These are phyloP conservation scores for Bacterosira constricta DNA, from an alignment of 108 stramenopile genomes.

Conservation along the genomic window DNA sequence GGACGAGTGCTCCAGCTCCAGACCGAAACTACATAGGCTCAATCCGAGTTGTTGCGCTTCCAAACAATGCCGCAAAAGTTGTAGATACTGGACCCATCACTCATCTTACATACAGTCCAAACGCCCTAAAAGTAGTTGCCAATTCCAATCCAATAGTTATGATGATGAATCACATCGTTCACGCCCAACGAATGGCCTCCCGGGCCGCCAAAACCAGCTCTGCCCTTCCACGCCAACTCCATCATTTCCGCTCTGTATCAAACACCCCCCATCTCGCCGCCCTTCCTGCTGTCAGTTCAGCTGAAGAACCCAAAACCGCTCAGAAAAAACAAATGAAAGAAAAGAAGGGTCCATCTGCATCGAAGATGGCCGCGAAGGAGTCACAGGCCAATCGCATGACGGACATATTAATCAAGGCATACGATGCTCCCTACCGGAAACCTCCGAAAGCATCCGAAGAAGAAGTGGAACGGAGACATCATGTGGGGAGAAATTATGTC, in stretches of 20 bases:
- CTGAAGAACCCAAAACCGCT: constrained; percentile 41
- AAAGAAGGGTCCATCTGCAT: constrained; percentile 16
- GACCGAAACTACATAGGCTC: too few species aligned
- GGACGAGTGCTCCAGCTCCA: too few species aligned
- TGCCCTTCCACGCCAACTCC: constrained; percentile 5
- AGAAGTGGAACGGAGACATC: constrained; percentile 65
- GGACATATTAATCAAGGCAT: constrained; percentile 27
- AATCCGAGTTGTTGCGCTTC: too few species aligned
- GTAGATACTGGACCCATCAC: too few species aligned
- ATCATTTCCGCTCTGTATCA: constrained; percentile 21
- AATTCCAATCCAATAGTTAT: too few species aligned
- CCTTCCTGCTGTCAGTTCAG: constrained; percentile 20
- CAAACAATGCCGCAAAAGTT: too few species aligned
- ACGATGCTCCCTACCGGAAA: constrained; percentile 25
- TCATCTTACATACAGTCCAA: too few species aligned
- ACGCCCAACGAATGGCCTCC: not conserved
- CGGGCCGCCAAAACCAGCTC: not conserved
- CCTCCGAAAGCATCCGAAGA: constrained; percentile 52
- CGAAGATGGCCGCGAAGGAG: constrained; percentile 13
- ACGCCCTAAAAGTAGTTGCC: too few species aligned
- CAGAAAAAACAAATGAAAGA: constrained; percentile 42
- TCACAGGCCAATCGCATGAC: constrained; percentile 9
- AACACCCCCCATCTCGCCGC: constrained; percentile 15
- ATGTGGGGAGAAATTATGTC: constrained; percentile 72
- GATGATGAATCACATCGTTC: not conserved